Base-by-base conservation (phyloP, 2,329 filamentous ascomycete genomes). In the Taxawa tesnikishii region DNA sequence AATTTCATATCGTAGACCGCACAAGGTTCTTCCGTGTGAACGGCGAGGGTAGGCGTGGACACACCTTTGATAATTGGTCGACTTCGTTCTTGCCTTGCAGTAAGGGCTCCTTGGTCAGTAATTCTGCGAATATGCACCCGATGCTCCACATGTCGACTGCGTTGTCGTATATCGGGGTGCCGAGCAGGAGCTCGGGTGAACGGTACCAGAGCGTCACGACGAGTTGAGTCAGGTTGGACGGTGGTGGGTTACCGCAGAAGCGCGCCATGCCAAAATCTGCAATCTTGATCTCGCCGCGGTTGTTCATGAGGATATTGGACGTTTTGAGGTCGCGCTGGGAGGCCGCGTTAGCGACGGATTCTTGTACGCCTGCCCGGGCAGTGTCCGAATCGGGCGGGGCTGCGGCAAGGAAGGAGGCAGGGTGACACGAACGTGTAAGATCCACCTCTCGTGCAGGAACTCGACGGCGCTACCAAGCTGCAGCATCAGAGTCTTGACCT, bases 181-280 rank as follows among this genome's bases (percentile, higher is more conserved):
- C 90, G 3, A 96, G 74, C 2, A 98, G 70, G 8, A 96, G 70
- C 58, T 96, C 90, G 0, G 90, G 90, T 1, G 83, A 72, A 35
- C 90, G 82, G 56, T 98, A 98, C 90, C 90, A 98, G 5, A 98
- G 70, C 5, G 90, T 98, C 12, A 96, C 88, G 40, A 98, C 90
- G 28, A 96, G 73, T 51, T 88, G 81, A 3, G 90, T 96, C 38
- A 96, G 69, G 40, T 81, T 79, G 1, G 76, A 70, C 4, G 67
- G 65, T 1, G 76, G 67, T 4, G 88, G 85, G 44, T 83, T 75
- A 31, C 81, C 81, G 34, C 82, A 81, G 59, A 90, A 90, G 16
- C 90, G 74, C 3, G 90, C 88, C 84, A 98, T 94, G 55, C 90
- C 90, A 52, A 98, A 98, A 59, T 98, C 90, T 38, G 90, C 90